Percentiles rank a stretch among this genome's conserved stretches.
Conservation (phyloP, 805 yeast genomes). For the Blastobotrys attinorum region DNA sequence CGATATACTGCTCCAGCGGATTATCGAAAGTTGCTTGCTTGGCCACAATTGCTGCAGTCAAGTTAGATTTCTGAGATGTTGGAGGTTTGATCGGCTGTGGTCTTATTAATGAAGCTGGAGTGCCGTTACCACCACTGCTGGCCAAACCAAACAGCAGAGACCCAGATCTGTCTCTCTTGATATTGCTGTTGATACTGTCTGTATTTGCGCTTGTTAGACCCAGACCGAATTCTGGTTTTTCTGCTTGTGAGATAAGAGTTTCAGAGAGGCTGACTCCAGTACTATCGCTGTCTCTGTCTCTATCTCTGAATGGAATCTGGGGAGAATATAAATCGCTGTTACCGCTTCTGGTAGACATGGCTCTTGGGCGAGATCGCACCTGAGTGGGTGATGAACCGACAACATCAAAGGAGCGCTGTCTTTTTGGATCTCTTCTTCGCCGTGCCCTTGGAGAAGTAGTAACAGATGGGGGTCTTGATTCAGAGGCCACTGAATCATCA, state of each 20-base stretch:
- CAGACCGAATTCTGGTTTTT: constrained; percentile 2
- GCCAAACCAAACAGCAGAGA: background rate
- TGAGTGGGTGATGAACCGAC: background rate
- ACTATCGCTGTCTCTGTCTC: background rate
- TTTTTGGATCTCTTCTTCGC: constrained; percentile 2
- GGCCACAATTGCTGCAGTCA: constrained; percentile 24
- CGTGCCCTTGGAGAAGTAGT: constrained; percentile 13
- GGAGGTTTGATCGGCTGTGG: constrained; percentile 1
- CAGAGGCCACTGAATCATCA: constrained; percentile 5
- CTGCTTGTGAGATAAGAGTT: background rate
- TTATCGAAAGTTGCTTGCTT: constrained; percentile 25
- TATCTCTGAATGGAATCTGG: too few relatives aligned
- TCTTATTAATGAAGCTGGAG: background rate
- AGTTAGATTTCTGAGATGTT: constrained; percentile 8
- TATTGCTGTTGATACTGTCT: constrained; percentile 5
- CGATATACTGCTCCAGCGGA: constrained; percentile 30
- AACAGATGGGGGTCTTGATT: constrained; percentile 9
- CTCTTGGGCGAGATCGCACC: constrained; percentile 3
- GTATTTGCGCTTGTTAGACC: constrained; percentile 4
- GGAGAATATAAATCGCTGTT: constrained; percentile 2
- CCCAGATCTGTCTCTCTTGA: background rate
- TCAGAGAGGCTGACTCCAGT: background rate
- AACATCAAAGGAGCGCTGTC: constrained; percentile 6
- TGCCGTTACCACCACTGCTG: too few relatives aligned
- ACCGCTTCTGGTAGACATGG: constrained; percentile 5